A percentile compares a stretch with the other conserved stretches of the same genome.
phyloP scores from a whole-genome alignment of 2,329 filamentous ascomycete genomes.

The Colletotrichum tabaci region DNA sequence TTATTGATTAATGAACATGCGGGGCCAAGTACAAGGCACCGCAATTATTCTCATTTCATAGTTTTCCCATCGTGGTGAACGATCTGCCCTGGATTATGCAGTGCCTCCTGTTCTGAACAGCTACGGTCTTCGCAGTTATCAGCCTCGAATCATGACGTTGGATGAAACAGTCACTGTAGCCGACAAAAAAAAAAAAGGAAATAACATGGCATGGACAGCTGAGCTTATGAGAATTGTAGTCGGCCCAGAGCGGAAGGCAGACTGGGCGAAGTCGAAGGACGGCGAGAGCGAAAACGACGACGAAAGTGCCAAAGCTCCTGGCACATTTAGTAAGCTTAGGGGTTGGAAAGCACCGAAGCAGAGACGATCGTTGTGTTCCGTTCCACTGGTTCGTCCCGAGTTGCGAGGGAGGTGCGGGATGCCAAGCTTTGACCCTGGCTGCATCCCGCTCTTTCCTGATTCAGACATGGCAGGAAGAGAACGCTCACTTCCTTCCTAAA shows the following conservation, averaged over 20 bases:
- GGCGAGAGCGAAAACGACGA: neutral
- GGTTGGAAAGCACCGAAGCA: too few species aligned
- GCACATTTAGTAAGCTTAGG: too few species aligned
- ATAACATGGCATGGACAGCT: neutral
- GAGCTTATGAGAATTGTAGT: neutral
- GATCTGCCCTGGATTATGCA: neutral
- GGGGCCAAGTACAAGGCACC: neutral
- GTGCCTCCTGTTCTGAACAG: too few species aligned
- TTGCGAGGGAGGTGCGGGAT: constrained; percentile 31
- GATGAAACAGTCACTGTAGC: neutral
- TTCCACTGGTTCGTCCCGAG: constrained; percentile 33
- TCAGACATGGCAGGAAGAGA: constrained; percentile 3
- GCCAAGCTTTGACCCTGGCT: constrained; percentile 24
- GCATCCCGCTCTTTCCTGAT: constrained; percentile 9
- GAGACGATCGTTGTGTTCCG: neutral
- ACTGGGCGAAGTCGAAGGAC: neutral
- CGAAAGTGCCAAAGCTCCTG: neutral
- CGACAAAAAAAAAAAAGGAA: neutral
- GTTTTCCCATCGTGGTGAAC: neutral
- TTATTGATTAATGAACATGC: constrained; percentile 19
- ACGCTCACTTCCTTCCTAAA: constrained; percentile 9
- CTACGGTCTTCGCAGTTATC: neutral
- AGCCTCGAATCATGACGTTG: neutral
- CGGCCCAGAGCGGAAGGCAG: neutral
- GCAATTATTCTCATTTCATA: neutral